Conservation (phyloP, 2,329 filamentous ascomycete genomes). For the Sporothrix phasma region DNA sequence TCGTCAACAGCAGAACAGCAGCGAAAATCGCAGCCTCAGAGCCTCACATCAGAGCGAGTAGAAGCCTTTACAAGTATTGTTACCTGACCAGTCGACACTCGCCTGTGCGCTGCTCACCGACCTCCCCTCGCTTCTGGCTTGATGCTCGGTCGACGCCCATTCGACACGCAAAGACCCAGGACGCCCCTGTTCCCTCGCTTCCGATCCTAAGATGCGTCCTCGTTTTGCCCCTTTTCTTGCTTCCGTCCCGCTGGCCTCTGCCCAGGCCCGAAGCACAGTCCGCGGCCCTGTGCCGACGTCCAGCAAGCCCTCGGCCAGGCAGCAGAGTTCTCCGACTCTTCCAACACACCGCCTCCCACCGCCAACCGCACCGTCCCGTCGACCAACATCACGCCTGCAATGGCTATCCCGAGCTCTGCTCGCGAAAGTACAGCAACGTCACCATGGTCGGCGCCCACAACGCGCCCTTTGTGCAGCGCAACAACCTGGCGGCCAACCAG, state of each 20-base stretch:
- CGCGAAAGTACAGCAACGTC: conserved; percentile 69
- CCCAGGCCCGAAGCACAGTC: not conserved
- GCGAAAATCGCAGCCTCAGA: not conserved
- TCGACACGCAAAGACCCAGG: not conserved
- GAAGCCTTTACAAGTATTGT: not conserved
- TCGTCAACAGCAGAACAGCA: not conserved
- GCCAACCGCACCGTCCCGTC: not conserved
- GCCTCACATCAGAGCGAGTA: not conserved
- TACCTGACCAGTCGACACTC: not conserved
- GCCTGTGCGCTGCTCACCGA: not conserved
- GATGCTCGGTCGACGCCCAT: not conserved
- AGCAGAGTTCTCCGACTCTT: not conserved
- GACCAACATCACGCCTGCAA: conserved; percentile 54
- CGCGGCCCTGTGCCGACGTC: not conserved
- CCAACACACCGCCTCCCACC: not conserved
- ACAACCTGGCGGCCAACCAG: conserved; percentile 71
- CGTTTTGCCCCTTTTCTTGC: not conserved
- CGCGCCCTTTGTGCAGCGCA: conserved; percentile 61
- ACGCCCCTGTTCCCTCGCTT: not conserved
- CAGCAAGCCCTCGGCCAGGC: not conserved
- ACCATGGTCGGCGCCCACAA: conserved; percentile 72
- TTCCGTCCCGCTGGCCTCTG: not conserved
- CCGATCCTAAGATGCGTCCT: not conserved
- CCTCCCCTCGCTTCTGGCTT: not conserved
- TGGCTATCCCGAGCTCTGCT: conserved; percentile 66